A percentile compares a stretch with the other conserved stretches of the same genome.
Evolutionary conservation across 148 eudicot species (phyloP).

Genomic region (Rhododendron williamsianum): DNA sequence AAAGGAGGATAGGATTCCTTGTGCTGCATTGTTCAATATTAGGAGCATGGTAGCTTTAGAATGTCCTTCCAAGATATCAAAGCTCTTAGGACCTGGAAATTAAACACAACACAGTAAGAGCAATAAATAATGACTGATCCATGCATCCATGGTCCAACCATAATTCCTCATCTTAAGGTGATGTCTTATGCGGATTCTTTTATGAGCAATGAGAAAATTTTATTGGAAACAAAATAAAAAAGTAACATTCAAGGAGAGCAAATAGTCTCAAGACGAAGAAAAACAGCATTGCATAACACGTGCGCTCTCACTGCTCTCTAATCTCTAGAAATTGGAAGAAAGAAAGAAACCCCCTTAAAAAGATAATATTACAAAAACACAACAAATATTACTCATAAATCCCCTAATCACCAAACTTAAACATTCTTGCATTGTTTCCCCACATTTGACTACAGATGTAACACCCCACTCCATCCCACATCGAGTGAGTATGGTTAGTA

Average conservation of each 20-base stretch:
- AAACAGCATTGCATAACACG: neutral
- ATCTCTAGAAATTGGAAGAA: neutral
- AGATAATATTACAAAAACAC: neutral
- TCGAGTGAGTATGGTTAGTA: neutral
- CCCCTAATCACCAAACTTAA: neutral
- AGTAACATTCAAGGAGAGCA: neutral
- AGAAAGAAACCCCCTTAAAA: neutral
- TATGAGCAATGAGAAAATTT: neutral
- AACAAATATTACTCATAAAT: neutral
- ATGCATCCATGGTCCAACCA: conserved; percentile 1
- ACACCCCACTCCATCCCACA: neutral
- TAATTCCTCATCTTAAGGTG: neutral
- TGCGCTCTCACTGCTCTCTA: neutral
- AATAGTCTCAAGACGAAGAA: neutral
- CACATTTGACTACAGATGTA: neutral
- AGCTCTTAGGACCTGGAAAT: conserved; percentile 52
- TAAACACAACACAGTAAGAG: neutral
- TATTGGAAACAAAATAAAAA: neutral
- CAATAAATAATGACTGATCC: neutral
- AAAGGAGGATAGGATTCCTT: conserved; percentile 63
- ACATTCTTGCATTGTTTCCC: neutral
- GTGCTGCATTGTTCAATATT: conserved; percentile 61
- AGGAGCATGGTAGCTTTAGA: conserved; percentile 66
- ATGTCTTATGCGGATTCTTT: neutral
- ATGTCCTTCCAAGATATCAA: conserved; percentile 59